Base-by-base conservation (phyloP, 177 flowering plant species). In the Vitis hybrid region DNA sequence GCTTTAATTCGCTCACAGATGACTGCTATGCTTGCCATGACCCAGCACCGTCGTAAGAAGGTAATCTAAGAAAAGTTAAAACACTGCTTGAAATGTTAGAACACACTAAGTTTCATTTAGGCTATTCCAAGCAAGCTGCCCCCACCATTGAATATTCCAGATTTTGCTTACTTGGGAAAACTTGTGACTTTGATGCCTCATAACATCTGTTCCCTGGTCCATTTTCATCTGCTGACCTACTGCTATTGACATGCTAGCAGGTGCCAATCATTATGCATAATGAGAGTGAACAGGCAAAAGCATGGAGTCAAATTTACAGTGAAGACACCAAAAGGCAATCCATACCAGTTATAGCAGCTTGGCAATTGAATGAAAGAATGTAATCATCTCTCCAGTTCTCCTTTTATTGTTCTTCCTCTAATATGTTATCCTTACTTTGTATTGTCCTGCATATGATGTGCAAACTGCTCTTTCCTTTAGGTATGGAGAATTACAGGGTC, bases 11-110 rank as follows among this genome's bases (percentile, higher is more conserved):
- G 99, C 74, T 97, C 98, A 0, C 97, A 95, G 80, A 95, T 95
- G 98, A 95, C 99, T 61, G 97, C 98, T 54, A 95, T 95, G 99
- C 96, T 93, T 82, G 97, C 99, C 73, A 95, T 95, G 98, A 95
- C 94, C 63, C 96, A 93, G 77, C 99, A 95, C 78, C 93, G 99
- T 7, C 94, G 92, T 68, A 91, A 73, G 82, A 95, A 93, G 98
- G 99, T 93, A 77, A 57, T 18, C 53, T 18, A 27, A 32, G 30
- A 10, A 54, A 63, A 55, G 7, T 41, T 41, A 41, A 8, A 41
- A 41, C 46, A 41, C 46, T 41, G 7, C 7, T 41, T 41, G 4
- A 41, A 41, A 41, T 41, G 46, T 5, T 41, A 41, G 46, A 41
- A 41, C 46, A 41, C 46, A 41, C 46, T 8, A 41, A 41, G 46